Conservation (phyloP, 345 rosid species). For the Trapa incisa region DNA sequence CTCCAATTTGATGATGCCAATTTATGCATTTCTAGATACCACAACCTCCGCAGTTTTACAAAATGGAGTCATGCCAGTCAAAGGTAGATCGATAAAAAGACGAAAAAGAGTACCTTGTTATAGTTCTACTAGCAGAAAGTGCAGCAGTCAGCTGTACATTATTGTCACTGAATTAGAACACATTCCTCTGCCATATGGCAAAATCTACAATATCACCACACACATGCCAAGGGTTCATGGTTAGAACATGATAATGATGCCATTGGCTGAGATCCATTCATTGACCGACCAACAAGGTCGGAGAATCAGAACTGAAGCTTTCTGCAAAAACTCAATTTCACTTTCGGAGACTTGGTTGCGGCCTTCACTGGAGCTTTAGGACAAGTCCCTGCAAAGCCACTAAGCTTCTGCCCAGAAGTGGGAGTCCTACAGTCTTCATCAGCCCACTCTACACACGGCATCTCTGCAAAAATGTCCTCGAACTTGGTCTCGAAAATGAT, state of each 20-base stretch:
- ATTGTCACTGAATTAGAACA: neutral
- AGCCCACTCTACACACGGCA: slow-evolving; percentile 17
- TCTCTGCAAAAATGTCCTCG: slow-evolving; percentile 23
- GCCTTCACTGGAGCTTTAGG: slow-evolving; percentile 50
- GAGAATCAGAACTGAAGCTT: slow-evolving; percentile 41
- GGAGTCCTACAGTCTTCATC: slow-evolving; percentile 33
- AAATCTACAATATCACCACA: neutral
- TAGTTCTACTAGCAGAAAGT: neutral
- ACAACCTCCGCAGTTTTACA: slow-evolving; percentile 20
- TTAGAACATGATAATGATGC: neutral
- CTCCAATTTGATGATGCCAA: slow-evolving; percentile 19
- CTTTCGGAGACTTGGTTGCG: slow-evolving; percentile 20
- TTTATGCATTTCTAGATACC: slow-evolving; percentile 24
- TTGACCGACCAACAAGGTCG: too few species aligned
- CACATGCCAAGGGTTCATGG: neutral
- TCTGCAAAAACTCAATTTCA: slow-evolving; percentile 36
- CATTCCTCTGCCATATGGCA: neutral
- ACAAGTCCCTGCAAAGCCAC: slow-evolving; percentile 38
- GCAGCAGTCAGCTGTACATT: neutral
- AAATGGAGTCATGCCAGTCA: too few species aligned
- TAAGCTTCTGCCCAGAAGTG: slow-evolving; percentile 17
- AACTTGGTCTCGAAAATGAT: slow-evolving; percentile 28
- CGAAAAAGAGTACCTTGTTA: neutral
- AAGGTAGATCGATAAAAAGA: neutral
- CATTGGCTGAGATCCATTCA: neutral